Evolutionary conservation across 192 early-diverging fungal species (phyloP).

Genomic region (Coemansia sp.): DNA sequence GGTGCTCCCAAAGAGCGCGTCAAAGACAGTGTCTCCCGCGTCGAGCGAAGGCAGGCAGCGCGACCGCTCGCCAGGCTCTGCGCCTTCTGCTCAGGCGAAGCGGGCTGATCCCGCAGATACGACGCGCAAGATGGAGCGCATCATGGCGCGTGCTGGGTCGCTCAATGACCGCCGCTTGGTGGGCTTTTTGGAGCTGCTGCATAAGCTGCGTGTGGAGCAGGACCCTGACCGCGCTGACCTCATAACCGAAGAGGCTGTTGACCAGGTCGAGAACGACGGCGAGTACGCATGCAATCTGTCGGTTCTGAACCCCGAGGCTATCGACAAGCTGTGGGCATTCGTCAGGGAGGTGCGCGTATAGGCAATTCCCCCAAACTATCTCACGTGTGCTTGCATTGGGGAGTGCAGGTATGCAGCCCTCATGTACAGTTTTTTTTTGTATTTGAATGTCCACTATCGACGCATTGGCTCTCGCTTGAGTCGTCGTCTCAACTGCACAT

Average conservation of each 20-base stretch:
- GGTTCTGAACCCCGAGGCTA: constrained; percentile 29
- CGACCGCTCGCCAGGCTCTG: constrained; percentile 4
- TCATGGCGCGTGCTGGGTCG: constrained; percentile 25
- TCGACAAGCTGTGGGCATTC: constrained; percentile 49
- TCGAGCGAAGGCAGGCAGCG: constrained; percentile 10
- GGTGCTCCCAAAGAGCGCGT: background rate
- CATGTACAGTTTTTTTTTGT: background rate
- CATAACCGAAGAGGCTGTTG: constrained; percentile 38
- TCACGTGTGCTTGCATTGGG: background rate
- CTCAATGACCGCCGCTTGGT: constrained; percentile 33
- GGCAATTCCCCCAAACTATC: background rate
- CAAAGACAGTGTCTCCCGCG: background rate
- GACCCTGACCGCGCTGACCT: constrained; percentile 33
- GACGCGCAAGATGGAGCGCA: constrained; percentile 34
- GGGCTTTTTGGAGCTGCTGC: constrained; percentile 39
- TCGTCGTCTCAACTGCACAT: background rate
- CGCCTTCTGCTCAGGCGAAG: background rate
- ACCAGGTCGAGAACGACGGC: constrained; percentile 31
- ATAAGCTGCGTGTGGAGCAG: constrained; percentile 50
- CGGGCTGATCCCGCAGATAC: constrained; percentile 15
- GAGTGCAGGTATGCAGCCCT: background rate
- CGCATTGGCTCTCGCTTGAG: background rate
- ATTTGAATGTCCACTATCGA: background rate
- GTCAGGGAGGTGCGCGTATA: constrained; percentile 14
- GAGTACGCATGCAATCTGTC: constrained; percentile 46